A percentile compares a stretch with the other conserved stretches of the same genome.
phyloP scores from a whole-genome alignment of 257 asterid species.

The Fraxinus quadrangulata region DNA sequence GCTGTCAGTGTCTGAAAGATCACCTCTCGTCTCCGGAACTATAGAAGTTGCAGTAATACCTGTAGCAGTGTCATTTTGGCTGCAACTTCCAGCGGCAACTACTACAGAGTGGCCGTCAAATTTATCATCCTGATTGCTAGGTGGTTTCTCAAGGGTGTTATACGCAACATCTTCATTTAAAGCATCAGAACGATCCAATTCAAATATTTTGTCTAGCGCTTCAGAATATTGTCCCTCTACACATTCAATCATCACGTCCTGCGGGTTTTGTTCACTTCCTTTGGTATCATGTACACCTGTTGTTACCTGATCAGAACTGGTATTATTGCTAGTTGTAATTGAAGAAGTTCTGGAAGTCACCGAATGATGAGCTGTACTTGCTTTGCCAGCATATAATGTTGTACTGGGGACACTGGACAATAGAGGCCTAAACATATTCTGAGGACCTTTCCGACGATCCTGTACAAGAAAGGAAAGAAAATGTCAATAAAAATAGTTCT shows the following conservation, averaged over 20 bases:
- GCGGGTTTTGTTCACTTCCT: conserved; percentile 68
- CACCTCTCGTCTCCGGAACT: conserved; percentile 32
- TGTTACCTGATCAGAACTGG: conserved; percentile 74
- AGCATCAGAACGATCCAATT: conserved; percentile 61
- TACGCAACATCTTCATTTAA: conserved; percentile 38
- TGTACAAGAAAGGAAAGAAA: conserved; percentile 33
- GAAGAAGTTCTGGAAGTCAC: conserved; percentile 75
- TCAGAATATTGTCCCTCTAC: conserved; percentile 42
- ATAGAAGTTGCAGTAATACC: conserved; percentile 36
- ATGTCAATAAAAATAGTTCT: conserved; percentile 16
- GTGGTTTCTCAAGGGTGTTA: conserved; percentile 32
- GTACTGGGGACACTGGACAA: conserved; percentile 96
- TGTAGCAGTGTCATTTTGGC: conserved; percentile 35
- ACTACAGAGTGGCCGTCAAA: conserved; percentile 28
- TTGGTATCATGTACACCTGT: conserved; percentile 68
- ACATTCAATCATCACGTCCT: conserved; percentile 50
- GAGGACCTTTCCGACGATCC: conserved; percentile 80
- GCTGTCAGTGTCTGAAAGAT: conserved; percentile 33
- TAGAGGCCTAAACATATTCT: conserved; percentile 94
- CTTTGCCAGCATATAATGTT: conserved; percentile 69
- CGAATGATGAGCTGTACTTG: conserved; percentile 53
- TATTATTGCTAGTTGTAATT: conserved; percentile 82
- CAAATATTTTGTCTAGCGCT: conserved; percentile 60
- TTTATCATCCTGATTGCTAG: conserved; percentile 35
- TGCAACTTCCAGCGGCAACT: conserved; percentile 35